phyloP scores from a whole-genome alignment of 1,284 basidiomycete genomes.

The Sporisorium graminicola region DNA sequence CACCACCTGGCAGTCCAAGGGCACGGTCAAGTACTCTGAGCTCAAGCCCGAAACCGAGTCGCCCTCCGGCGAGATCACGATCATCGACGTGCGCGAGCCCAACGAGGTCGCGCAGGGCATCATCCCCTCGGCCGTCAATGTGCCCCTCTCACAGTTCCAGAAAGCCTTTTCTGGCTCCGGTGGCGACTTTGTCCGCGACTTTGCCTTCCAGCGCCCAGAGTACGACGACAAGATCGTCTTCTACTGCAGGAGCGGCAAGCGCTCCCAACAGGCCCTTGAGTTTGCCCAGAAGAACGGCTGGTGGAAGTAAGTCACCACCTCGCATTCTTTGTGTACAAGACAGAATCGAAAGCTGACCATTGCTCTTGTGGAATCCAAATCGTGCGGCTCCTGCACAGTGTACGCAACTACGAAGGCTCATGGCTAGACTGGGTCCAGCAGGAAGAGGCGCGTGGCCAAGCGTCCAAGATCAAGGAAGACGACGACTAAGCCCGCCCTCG shows the following conservation, averaged over 20 bases:
- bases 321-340: too few relatives aligned
- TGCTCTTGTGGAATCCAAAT: too few relatives aligned
- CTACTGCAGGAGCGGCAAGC: conserved; percentile 92
- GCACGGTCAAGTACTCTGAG: conserved; percentile 80
- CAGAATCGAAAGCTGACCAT: conserved; percentile 1
- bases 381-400: too few relatives aligned
- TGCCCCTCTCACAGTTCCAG: conserved; percentile 85
- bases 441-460: conserved; percentile 63
- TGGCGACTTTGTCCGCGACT: conserved; percentile 71
- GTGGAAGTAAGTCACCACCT: conserved; percentile 79
- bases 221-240: conserved; percentile 85
- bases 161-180: conserved; percentile 75
- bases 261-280: conserved; percentile 85
- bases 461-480: conserved; percentile 64
- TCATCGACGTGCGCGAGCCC: conserved; percentile 85
- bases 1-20: conserved; percentile 55
- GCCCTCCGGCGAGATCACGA: conserved; percentile 76
- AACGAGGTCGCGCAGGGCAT: conserved; percentile 93
- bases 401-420: conserved; percentile 88
- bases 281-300: conserved; percentile 87
- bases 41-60: conserved; percentile 84
- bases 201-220: conserved; percentile 86
- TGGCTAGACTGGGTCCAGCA: conserved; percentile 91
- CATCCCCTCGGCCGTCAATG: conserved; percentile 93
- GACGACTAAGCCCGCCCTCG: conserved; percentile 47